Evolutionary conservation across 2,329 filamentous ascomycete species (phyloP), one percentile per base, ranked within the genome.

Genomic region (Penicillium sclerotigenum): DNA sequence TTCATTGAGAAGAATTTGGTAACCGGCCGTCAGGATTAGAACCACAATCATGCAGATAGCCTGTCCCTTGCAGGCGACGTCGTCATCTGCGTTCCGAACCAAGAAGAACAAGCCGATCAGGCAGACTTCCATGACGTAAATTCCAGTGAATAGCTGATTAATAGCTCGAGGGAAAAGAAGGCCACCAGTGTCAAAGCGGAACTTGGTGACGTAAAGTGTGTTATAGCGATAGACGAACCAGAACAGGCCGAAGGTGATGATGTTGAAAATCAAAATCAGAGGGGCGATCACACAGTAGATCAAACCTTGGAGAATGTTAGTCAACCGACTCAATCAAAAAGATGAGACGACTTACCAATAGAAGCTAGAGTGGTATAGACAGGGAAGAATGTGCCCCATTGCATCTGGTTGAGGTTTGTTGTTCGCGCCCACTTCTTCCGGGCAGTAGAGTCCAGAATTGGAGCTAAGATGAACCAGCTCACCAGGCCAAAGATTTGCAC

Each of bases 221-320:
- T 93, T 93, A 75, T 97, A 97, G n/a, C 93, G 86, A 71, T 97
- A 91, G 0, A 94, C 93, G 42, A 97, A 81, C 92, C 92, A 99
- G 61, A 97, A 87, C 0, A 99, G 79, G 45, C 84, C 83, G 71
- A 97, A 97, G 0, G 93, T 97, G 71, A 97, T 85, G 66, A 96
- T 86, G 65, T 94, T 93, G 77, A 99, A 97, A 22, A 97, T 77
- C 47, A 94, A 84, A 69, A 99, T 97, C 13, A 99, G 79, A 0
- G 94, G 94, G 0, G 94, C 87, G 40, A 97, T 87, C 54, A 97
- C 83, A 37, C 86, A 90, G 74, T 97, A 99, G 37, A 97, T 87
- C 40, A 96, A 73, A 1, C 85, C 79, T 80, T 33, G 45, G 11
- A 31, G 16, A 57, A 47, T 31, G 45, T 61, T 45, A 59, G 54